Conservation (phyloP, 352 stramenopile genomes). For the Peronosclerospora sorghi region DNA sequence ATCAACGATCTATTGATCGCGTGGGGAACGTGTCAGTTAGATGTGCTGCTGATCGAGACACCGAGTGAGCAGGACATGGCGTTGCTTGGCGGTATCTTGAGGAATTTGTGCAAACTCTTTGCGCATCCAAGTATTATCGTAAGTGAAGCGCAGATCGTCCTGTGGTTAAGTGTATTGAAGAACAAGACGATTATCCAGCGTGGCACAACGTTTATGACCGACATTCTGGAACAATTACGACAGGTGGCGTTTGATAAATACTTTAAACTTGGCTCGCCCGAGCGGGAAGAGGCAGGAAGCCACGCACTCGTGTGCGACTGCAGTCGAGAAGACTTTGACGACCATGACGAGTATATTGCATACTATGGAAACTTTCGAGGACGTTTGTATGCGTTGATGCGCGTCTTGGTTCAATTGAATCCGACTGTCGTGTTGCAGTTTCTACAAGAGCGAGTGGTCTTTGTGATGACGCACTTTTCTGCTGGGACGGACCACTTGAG, state of each 20-base stretch:
- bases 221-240: constrained; percentile 36
- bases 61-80: constrained; percentile 32
- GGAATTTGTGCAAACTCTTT: constrained; percentile 46
- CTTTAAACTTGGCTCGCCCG: constrained; percentile 62
- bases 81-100: constrained; percentile 32
- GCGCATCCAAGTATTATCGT: constrained; percentile 55
- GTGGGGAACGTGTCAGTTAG: constrained; percentile 59
- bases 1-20: constrained; percentile 64
- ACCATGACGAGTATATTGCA: constrained; percentile 53
- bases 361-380: constrained; percentile 77
- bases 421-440: constrained; percentile 36
- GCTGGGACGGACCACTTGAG: constrained; percentile 41
- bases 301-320: constrained; percentile 26
- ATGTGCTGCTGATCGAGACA: constrained; percentile 35
- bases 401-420: constrained; percentile 49
- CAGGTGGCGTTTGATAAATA: constrained; percentile 69
- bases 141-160: constrained; percentile 57
- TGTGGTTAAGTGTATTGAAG: constrained; percentile 68
- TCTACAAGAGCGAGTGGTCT: constrained; percentile 43
- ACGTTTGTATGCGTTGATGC: constrained; percentile 65
- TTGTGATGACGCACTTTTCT: constrained; percentile 40
- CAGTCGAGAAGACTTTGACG: constrained; percentile 59
- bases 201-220: constrained; percentile 23
- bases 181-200: constrained; percentile 47
- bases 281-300: constrained; percentile 27